Evolutionary conservation across 345 rosid species (phyloP).

Genomic region (Erysimum cheiranthoides): DNA sequence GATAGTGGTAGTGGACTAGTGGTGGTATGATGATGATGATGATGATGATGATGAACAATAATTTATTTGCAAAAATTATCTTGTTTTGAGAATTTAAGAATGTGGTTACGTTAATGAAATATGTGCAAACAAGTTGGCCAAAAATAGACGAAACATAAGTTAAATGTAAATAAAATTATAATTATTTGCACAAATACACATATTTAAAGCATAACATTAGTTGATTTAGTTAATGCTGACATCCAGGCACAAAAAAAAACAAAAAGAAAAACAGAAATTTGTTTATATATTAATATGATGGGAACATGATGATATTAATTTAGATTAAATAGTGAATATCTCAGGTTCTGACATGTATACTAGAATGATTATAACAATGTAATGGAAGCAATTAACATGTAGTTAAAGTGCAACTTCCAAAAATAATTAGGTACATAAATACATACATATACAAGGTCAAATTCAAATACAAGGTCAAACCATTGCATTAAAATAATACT

Average conservation of each 20-base stretch:
- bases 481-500: background rate
- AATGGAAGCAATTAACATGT: slow-evolving; percentile 4
- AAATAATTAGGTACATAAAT: background rate
- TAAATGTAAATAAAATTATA: too few species aligned
- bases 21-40: too few species aligned
- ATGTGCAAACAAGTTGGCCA: too few species aligned
- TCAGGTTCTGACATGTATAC: background rate
- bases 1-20: too few species aligned
- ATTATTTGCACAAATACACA: too few species aligned
- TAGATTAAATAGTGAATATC: background rate
- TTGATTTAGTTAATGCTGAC: background rate
- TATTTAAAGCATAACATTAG: background rate
- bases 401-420: slow-evolving; percentile 13
- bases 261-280: background rate
- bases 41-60: too few species aligned
- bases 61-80: too few species aligned
- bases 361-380: slow-evolving; percentile 10
- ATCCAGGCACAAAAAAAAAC: background rate
- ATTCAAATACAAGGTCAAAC: background rate
- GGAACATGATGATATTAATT: background rate
- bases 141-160: too few species aligned
- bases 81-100: too few species aligned
- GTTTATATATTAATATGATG: too few species aligned
- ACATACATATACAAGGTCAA: background rate
- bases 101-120: too few species aligned